Conservation (phyloP, 1,139 yeast genomes). For the Blastobotrys elegans region DNA sequence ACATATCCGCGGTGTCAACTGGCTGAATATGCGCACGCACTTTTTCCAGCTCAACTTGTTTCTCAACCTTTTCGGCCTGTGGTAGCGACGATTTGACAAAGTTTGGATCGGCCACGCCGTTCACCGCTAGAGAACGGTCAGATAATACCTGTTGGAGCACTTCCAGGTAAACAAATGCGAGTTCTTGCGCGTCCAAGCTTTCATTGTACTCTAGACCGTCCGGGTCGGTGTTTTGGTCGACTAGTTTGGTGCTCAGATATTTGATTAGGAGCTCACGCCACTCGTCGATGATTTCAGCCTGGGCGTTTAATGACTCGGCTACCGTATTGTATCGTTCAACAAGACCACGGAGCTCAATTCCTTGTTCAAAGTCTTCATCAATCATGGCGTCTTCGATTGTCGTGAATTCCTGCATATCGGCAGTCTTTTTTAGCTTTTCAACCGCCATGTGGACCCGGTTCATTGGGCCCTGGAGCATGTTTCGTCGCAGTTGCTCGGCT, state of each 20-base stretch:
- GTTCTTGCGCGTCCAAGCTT: conserved; percentile 69
- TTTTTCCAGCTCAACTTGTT: conserved; percentile 6
- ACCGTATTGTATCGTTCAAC: conserved; percentile 18
- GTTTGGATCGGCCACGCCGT: conserved; percentile 31
- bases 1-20: background rate
- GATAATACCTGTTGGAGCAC: conserved; percentile 50
- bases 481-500: conserved; percentile 61
- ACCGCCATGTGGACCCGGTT: conserved; percentile 30
- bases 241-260: conserved; percentile 45
- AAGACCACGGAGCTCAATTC: conserved; percentile 24
- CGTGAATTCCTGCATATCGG: conserved; percentile 21
- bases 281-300: conserved; percentile 50
- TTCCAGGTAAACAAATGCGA: conserved; percentile 58
- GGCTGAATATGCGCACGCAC: conserved; percentile 7
- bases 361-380: conserved; percentile 18
- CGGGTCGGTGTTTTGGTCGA: conserved; percentile 42
- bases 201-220: conserved; percentile 77
- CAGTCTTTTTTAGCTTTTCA: conserved; percentile 18
- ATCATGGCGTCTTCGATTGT: conserved; percentile 27
- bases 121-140: conserved; percentile 51
- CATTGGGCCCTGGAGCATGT: conserved; percentile 46
- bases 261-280: conserved; percentile 48
- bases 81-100: conserved; percentile 14
- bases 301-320: conserved; percentile 45
- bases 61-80: conserved; percentile 12